Conservation (phyloP, 1,139 yeast genomes). For the Nadsonia commutata region DNA sequence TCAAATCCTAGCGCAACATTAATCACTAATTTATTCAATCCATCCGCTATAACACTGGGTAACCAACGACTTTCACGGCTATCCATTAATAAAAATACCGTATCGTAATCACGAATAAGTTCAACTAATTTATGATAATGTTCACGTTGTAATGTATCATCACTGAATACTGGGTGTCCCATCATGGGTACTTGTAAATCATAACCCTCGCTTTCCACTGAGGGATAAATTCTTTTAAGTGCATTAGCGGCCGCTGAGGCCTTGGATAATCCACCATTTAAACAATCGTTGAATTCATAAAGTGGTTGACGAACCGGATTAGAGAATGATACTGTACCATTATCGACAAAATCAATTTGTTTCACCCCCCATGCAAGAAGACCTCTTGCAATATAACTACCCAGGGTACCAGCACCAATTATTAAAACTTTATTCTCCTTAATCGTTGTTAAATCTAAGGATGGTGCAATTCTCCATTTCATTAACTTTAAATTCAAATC, state of each 20-base stretch:
- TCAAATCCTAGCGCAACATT: slow-evolving; percentile 95
- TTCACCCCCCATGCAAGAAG: slow-evolving; percentile 90
- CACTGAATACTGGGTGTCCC: slow-evolving; percentile 67
- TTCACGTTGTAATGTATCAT: slow-evolving; percentile 26
- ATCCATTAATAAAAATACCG: slow-evolving; percentile 70
- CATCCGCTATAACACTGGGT: slow-evolving; percentile 69
- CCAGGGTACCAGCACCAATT: slow-evolving; percentile 94
- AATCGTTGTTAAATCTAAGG: slow-evolving; percentile 50
- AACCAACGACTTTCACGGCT: slow-evolving; percentile 94
- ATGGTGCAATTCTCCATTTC: slow-evolving; percentile 95
- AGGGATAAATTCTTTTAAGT: slow-evolving; percentile 60
- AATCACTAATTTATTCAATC: slow-evolving; percentile 54
- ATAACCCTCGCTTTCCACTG: slow-evolving; percentile 48
- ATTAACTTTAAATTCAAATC: slow-evolving; percentile 78
- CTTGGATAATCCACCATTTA: slow-evolving; percentile 55
- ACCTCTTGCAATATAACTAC: slow-evolving; percentile 77
- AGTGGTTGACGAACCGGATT: slow-evolving; percentile 93
- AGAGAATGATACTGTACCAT: slow-evolving; percentile 74
- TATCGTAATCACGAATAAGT: slow-evolving; percentile 60
- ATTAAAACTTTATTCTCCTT: slow-evolving; percentile 49
- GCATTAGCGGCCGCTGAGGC: slow-evolving; percentile 68
- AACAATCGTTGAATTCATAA: slow-evolving; percentile 62
- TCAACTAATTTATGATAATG: slow-evolving; percentile 36
- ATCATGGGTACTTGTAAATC: slow-evolving; percentile 82
- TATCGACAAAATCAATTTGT: slow-evolving; percentile 75